Evolutionary conservation across 345 rosid genomes (phyloP), one percentile per base, ranked within the genome.

Genomic region (Euclidium syriacum): DNA sequence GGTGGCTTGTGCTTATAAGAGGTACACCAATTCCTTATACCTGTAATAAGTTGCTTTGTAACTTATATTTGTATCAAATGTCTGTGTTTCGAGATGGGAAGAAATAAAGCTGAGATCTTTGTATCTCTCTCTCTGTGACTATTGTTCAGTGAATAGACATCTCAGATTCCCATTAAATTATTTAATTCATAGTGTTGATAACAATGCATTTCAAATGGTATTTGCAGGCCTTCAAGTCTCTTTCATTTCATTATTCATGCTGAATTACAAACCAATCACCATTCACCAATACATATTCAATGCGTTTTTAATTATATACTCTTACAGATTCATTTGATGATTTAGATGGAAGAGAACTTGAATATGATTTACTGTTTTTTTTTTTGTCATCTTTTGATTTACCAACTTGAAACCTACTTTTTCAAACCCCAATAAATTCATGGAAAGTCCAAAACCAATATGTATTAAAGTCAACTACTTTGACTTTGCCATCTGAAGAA

Each of bases 241-340:
- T 19, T 47, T 49, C 52, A 39, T 67, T n/a, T 41, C 46, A 58
- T 40, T 50, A 23, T 23, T 39, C 38, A 68, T n/a, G 10, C 15
- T 48, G n/a, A 57, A 57, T 48, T 51, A 67, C 24, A 56, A 47
- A 67, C 72, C 72, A 58, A 32, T 58, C 25, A 41, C 43, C 61
- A 56, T 17, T 55, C 48, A 67, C 50, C 71, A 38, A 32, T 1
- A 49, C 15, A 14, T 38, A 67, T 67, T 66, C 58, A 67, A 36
- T 67, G 52, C 52, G 1, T 48, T 58, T 50, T 25, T 10, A 48
- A 6, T 58, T 29, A 67, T 29, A 67, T 50, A 17, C 27, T 19
- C 26, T 44, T 68, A n/a, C n/a, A n/a, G n/a, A n/a, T 4, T 38
- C 1, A 16, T 30, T 34, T 44, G 61, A 7, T 18, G 60, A 32